Base-by-base conservation (phyloP, 768 basidiomycete species). In the Suillus spraguei region DNA sequence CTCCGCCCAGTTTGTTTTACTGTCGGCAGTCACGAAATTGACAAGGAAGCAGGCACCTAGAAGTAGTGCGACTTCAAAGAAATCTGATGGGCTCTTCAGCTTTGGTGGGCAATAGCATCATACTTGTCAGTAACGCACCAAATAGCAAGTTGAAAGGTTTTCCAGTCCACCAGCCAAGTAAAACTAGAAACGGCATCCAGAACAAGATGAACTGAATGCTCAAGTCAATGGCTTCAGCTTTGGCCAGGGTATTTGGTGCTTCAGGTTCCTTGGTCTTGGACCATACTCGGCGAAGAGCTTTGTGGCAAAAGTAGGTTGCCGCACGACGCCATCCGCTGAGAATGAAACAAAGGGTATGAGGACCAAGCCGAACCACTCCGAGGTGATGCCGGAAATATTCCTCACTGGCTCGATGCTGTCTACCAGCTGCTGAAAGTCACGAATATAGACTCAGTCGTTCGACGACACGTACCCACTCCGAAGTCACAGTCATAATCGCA, bases 1-100 rank as follows among this genome's bases (percentile, higher is more conserved):
- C 76, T 91, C 90, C 1, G 83, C 85, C 89, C 90, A 92, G 68
- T 92, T 92, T 4, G 91, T 91, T 74, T 92, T 91, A 16, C 85
- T 78, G 70, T 92, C 90, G 0, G 88, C 87, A 14, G 90, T 91
- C 59, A 92, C 87, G 69, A 89, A 91, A 74, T 92, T 92, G 60
- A 92, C 90, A 55, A 92, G 76, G 78, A 92, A 91, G 69, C 86
- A 88, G 3, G 89, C 80, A 1, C 85, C 88, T 4, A 92, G 71
- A 39, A 91, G 75, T 24, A 87, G 66, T 0, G 86, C 84, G 3
- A 92, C 82, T 70, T 91, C 89, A 67, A 87, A 90, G 59, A 87
- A 75, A 73, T 91, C 90, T 90, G 64, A n/a, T 3, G 61, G 35
- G 53, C 10, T 20, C 36, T 58, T 41, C 39, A 22, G 59, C 17